Conservation (phyloP, 1,284 basidiomycete species). For the Puccinia sorghi region DNA sequence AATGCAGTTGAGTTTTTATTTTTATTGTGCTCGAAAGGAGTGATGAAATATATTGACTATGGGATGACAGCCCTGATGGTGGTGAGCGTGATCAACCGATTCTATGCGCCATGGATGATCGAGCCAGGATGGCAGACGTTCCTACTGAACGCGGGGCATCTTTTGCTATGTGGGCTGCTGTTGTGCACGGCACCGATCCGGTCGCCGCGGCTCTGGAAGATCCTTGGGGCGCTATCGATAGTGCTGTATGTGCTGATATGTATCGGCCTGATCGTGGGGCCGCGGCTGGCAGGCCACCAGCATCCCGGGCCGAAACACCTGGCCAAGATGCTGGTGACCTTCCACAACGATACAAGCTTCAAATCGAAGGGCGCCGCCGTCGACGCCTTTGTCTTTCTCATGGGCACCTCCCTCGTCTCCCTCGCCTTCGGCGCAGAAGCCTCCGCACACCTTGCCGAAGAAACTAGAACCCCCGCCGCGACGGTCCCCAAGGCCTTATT, state of each 20-base stretch:
- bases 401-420: slow-evolving; percentile 42
- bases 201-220: slow-evolving; percentile 41
- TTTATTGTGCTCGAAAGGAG: too few species aligned
- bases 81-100: slow-evolving; percentile 9
- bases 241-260: slow-evolving; percentile 30
- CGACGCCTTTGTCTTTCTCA: slow-evolving; percentile 42
- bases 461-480: slow-evolving; percentile 30
- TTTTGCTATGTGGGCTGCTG: slow-evolving; percentile 18
- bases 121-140: slow-evolving; percentile 36
- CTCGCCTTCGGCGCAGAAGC: slow-evolving; percentile 47
- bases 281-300: slow-evolving; percentile 10
- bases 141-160: slow-evolving; percentile 35
- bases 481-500: slow-evolving; percentile 38
- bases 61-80: slow-evolving; percentile 25
- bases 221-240: slow-evolving; percentile 28
- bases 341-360: slow-evolving; percentile 36
- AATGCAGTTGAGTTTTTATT: slow-evolving; percentile 42
- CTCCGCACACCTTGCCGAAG: slow-evolving; percentile 45
- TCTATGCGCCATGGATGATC: slow-evolving; percentile 16
- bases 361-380: slow-evolving; percentile 7
- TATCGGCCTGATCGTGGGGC: slow-evolving; percentile 28
- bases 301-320: background rate
- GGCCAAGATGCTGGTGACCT: slow-evolving; percentile 14
- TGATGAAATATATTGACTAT: background rate
- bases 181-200: slow-evolving; percentile 35